Base-by-base conservation (phyloP, 805 yeast species). In the Yarrowia osloensis region DNA sequence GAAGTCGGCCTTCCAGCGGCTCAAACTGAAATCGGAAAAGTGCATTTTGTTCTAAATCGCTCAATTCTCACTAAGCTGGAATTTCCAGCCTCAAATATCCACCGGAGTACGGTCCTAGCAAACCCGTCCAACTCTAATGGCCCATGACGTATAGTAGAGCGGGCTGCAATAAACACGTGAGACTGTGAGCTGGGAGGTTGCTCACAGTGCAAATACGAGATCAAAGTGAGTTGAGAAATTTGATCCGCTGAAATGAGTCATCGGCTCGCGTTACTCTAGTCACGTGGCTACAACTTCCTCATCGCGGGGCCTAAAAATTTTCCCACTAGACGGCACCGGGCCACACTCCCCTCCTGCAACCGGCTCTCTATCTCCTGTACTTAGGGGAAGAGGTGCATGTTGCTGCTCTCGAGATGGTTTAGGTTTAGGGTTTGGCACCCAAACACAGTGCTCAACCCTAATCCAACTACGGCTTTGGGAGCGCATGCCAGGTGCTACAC, bases 331-430 rank as follows among this genome's bases (percentile, higher is more conserved):
- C 55, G 55, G 55, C 55, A 50, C 57, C 29, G 33, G 12, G 13
- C 17, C 39, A 13, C 26, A 29, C 55, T 8, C 40, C 28, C 28
- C 40, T n/a, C 40, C 57, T 50, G 57, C 57, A 50, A 15, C 57
- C 3, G n/a, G 11, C 61, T 61, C 66, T 61, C 66, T 61, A 61
- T 61, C 66, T 61, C 66, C 66, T 61, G 66, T 61, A 61, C 66
- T 61, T 61, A 61, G 54, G 66, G 66, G 66, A 61, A 33, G 40
- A 44, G 54, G 44, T 61, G 54, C 66, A 44, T 29, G 54, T 31
- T 42, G 66, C 54, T 46, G 54, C 44, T 24, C 44, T 22, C 52
- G 47, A 46, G 54, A 44, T 31, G 54, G 52, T 44, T 26, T 31
- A 44, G 29, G 66, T 49, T 22, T 46, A 61, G 54, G 54, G 66